Evolutionary conservation across 495 filamentous ascomycete genomes (phyloP).

Genomic region (Aspergillus bridgeri): DNA sequence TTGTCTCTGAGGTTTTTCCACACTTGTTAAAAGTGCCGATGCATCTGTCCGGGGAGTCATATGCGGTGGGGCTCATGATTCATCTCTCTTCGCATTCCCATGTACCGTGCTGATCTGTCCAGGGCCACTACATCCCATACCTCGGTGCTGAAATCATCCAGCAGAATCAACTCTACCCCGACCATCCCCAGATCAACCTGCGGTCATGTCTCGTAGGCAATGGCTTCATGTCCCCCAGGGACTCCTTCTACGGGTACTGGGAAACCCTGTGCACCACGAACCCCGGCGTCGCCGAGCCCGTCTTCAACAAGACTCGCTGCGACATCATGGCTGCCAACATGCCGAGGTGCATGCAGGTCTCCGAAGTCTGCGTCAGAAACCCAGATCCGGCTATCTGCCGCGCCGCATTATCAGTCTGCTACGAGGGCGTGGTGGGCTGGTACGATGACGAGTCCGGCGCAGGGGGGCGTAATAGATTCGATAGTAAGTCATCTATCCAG

Average conservation of each 20-base stretch:
- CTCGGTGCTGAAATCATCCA: constrained; percentile 32
- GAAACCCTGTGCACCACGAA: constrained; percentile 46
- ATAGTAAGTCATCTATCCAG: constrained; percentile 26
- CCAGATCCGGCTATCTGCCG: constrained; percentile 31
- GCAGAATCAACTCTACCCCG: constrained; percentile 32
- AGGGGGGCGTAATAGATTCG: constrained; percentile 40
- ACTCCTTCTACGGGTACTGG: constrained; percentile 38
- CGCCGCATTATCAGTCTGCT: constrained; percentile 27
- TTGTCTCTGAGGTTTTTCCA: constrained; percentile 39
- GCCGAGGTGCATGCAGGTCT: constrained; percentile 39
- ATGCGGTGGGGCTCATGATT: constrained; percentile 28
- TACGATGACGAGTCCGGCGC: constrained; percentile 33
- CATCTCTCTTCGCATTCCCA: background rate
- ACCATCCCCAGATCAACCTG: constrained; percentile 28
- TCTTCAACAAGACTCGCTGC: constrained; percentile 43
- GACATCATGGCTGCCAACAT: constrained; percentile 41
- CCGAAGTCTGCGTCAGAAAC: constrained; percentile 23
- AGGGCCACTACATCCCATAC: constrained; percentile 39
- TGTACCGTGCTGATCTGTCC: constrained; percentile 6
- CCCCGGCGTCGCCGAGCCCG: constrained; percentile 32
- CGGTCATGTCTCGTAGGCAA: constrained; percentile 40
- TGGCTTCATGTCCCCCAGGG: constrained; percentile 33
- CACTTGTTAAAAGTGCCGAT: constrained; percentile 22
- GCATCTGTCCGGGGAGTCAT: constrained; percentile 35
- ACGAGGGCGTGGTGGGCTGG: constrained; percentile 27